Evolutionary conservation across 306 rosid species (phyloP).

Genomic region (Lablab purpureus): DNA sequence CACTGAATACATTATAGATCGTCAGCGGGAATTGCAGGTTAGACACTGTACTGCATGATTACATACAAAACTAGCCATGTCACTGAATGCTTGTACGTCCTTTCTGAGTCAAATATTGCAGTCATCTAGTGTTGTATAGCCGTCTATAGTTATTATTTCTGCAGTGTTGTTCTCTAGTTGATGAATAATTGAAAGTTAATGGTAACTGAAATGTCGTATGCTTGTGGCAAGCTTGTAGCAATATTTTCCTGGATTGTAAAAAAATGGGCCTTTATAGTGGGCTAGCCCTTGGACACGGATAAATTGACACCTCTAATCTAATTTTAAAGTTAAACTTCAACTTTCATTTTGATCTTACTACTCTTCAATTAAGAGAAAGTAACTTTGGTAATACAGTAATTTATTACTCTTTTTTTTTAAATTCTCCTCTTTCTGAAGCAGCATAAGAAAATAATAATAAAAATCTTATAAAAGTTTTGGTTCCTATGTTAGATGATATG

Average conservation of each 20-base stretch:
- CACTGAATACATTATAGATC: slow-evolving; percentile 85
- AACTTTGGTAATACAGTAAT: slow-evolving; percentile 4
- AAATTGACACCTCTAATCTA: no score
- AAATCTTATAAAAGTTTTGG: background rate
- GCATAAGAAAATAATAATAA: background rate
- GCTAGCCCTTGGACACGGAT: background rate
- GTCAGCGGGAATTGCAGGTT: slow-evolving; percentile 91
- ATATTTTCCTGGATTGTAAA: no score
- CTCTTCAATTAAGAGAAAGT: background rate
- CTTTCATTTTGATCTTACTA: slow-evolving; percentile 11
- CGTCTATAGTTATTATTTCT: background rate
- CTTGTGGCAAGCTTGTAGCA: slow-evolving; percentile 4
- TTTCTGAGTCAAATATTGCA: slow-evolving; percentile 19
- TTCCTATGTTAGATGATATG: slow-evolving; percentile 10
- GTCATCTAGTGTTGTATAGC: background rate
- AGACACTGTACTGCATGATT: slow-evolving; percentile 28
- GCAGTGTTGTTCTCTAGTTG: slow-evolving; percentile 18
- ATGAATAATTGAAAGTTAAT: slow-evolving; percentile 21
- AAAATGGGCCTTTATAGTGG: background rate
- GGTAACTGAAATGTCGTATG: slow-evolving; percentile 18
- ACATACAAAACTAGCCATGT: slow-evolving; percentile 3
- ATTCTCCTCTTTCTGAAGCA: background rate
- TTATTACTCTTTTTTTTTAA: background rate
- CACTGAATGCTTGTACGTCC: slow-evolving; percentile 20
- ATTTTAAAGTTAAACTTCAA: slow-evolving; percentile 13